These are phyloP conservation scores for Termitomyces titanicus DNA, from an alignment of 768 basidiomycete species.

Conservation along the genomic window DNA sequence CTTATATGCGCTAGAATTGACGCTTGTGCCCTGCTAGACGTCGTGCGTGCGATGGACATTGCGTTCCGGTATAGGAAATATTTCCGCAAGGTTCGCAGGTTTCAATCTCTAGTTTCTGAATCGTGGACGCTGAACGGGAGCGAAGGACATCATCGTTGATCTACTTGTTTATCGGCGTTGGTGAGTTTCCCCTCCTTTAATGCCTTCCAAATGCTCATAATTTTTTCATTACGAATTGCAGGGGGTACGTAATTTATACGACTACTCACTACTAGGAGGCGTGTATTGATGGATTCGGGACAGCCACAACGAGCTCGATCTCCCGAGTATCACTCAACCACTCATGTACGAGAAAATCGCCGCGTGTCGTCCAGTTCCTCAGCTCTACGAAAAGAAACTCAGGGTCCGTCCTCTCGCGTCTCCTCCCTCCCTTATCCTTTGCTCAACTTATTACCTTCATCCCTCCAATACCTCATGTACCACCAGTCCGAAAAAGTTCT, in stretches of 20 bases:
- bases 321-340: constrained; percentile 84
- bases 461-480: background rate
- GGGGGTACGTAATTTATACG: constrained; percentile 32
- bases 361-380: constrained; percentile 70
- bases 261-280: background rate
- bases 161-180: constrained; percentile 85
- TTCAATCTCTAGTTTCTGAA: background rate
- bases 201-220: background rate
- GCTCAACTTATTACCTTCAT: background rate
- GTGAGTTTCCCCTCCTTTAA: constrained; percentile 28
- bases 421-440: background rate
- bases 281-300: background rate
- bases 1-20: background rate
- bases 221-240: constrained; percentile 8
- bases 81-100: constrained; percentile 65
- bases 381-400: constrained; percentile 77
- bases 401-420: constrained; percentile 46
- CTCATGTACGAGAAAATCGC: constrained; percentile 90
- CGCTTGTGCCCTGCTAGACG: constrained; percentile 43
- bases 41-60: constrained; percentile 79
- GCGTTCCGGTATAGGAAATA: constrained; percentile 84
- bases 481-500: constrained; percentile 49
- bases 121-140: background rate
- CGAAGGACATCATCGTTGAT: constrained; percentile 81
- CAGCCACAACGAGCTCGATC: constrained; percentile 87